These are phyloP conservation scores for Cryphonectria radicalis DNA, from an alignment of 2,329 filamentous ascomycete species.

Conservation along the genomic window DNA sequence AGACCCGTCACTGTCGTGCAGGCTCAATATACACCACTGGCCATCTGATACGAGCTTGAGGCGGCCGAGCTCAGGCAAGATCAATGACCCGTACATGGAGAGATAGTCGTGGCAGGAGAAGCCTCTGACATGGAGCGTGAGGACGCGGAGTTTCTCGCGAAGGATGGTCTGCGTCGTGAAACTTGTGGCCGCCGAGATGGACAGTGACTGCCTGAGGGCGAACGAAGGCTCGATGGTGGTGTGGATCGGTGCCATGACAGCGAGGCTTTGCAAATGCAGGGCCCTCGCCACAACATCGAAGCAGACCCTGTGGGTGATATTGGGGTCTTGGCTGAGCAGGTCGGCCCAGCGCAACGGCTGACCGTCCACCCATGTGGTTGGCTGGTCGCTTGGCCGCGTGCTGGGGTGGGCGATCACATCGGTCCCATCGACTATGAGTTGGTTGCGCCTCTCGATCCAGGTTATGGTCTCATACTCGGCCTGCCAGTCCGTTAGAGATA, in stretches of 20 bases:
- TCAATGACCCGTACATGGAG: not conserved
- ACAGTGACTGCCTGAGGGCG: not conserved
- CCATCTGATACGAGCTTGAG: not conserved
- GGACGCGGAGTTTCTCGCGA: not conserved
- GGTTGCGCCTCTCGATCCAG: not conserved
- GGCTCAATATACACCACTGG: not conserved
- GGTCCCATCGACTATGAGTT: not conserved
- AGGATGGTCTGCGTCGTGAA: not conserved
- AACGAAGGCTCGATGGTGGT: not conserved
- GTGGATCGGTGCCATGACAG: not conserved
- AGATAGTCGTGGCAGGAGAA: not conserved
- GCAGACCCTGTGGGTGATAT: not conserved
- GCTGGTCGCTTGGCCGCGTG: not conserved
- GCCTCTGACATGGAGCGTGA: not conserved
- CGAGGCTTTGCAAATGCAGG: not conserved
- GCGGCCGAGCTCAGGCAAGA: not conserved
- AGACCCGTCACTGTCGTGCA: not conserved
- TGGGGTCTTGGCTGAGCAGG: not conserved
- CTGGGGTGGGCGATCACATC: not conserved
- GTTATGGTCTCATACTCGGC: not conserved
- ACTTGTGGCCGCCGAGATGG: not conserved
- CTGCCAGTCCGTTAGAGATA: not conserved
- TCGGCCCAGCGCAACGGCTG: not conserved
- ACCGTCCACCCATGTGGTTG: not conserved
- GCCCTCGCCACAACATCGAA: constrained; percentile 2